Conservation (phyloP, 257 asterid species). For the Fraxinus pennsylvanica region DNA sequence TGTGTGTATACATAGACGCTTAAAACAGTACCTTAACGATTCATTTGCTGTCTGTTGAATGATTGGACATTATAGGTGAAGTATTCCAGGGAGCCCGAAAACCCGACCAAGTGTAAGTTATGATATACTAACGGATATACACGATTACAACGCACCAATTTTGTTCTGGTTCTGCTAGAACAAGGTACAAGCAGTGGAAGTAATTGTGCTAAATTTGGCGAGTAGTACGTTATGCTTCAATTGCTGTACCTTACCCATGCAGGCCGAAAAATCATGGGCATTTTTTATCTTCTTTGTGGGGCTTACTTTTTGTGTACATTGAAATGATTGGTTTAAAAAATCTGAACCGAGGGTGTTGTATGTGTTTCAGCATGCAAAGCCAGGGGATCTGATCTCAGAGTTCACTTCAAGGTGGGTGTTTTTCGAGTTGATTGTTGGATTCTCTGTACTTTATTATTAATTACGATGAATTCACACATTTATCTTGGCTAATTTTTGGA, state of each 20-base stretch:
- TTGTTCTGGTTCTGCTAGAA: neutral
- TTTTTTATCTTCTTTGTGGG: neutral
- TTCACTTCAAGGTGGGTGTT: constrained; percentile 51
- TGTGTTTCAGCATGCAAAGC: constrained; percentile 59
- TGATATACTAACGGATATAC: neutral
- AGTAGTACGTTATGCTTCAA: neutral
- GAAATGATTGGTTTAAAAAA: neutral
- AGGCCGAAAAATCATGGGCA: neutral
- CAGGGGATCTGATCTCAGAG: constrained; percentile 57
- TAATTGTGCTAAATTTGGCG: neutral
- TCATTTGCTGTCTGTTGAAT: neutral
- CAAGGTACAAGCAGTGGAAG: neutral
- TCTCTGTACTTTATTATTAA: neutral
- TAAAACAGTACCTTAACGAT: neutral
- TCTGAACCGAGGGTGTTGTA: neutral
- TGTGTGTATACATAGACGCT: too few relatives aligned
- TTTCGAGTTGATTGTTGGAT: neutral
- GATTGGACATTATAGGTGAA: constrained; percentile 32
- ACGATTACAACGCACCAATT: neutral
- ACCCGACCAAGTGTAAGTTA: constrained; percentile 40
- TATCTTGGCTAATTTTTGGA: neutral
- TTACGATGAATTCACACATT: neutral
- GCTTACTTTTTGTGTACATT: neutral
- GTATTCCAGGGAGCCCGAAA: constrained; percentile 55
- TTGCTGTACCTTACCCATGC: neutral